phyloP scores from a whole-genome alignment of 495 filamentous ascomycete genomes.

The Annulohypoxylon stygium region DNA sequence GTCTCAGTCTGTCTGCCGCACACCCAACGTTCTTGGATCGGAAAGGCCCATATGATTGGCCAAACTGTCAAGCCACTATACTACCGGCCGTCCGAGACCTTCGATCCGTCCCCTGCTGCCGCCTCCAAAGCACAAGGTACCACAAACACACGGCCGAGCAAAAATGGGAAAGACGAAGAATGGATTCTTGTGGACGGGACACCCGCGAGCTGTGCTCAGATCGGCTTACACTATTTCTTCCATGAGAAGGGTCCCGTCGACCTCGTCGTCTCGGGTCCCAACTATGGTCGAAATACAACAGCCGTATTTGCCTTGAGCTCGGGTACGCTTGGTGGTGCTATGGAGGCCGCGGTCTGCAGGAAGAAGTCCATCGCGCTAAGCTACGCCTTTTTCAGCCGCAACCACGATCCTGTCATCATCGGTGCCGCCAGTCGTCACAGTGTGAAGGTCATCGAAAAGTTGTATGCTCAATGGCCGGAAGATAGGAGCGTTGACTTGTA shows the following conservation, averaged over 20 bases:
- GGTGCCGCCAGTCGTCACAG: conserved; percentile 75
- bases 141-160: conserved; percentile 59
- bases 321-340: conserved; percentile 89
- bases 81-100: conserved; percentile 77
- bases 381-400: conserved; percentile 81
- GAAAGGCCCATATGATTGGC: conserved; percentile 94
- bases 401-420: conserved; percentile 84
- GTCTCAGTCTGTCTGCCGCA: conserved; percentile 93
- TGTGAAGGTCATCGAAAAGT: conserved; percentile 80
- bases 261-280: conserved; percentile 89
- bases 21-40: conserved; percentile 95
- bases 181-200: conserved; percentile 94
- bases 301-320: conserved; percentile 90
- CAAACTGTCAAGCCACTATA: conserved; percentile 88
- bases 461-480: conserved; percentile 78
- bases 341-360: conserved; percentile 91
- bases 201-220: conserved; percentile 88
- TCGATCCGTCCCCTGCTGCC: conserved; percentile 55
- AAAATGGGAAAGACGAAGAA: conserved; percentile 73
- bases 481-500: conserved; percentile 80
- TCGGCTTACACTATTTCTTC: conserved; percentile 90
- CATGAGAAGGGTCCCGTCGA: conserved; percentile 81
- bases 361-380: conserved; percentile 82
- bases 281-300: conserved; percentile 95
- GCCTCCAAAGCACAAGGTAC: conserved; percentile 43